phyloP scores from a whole-genome alignment of 2,329 filamentous ascomycete species.

The Fusarium chlamydosporum region DNA sequence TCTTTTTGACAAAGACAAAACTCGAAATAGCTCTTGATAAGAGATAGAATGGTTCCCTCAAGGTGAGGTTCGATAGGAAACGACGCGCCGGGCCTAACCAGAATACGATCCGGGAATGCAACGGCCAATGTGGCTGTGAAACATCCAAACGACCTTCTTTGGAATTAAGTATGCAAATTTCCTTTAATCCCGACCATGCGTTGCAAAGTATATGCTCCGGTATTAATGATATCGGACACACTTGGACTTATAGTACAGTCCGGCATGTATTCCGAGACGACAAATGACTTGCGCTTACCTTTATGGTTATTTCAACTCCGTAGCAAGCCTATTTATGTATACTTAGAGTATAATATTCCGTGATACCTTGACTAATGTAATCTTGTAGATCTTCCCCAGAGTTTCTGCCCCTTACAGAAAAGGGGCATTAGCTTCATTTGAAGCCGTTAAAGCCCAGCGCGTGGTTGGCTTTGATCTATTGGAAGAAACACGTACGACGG shows the following conservation, averaged over 20 bases:
- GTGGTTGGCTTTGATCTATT: slow-evolving; percentile 16
- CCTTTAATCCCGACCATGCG: too few species aligned
- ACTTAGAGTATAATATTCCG: not conserved
- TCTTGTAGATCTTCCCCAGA: slow-evolving; percentile 35
- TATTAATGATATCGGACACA: not conserved
- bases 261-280: not conserved
- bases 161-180: too few species aligned
- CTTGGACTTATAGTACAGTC: not conserved
- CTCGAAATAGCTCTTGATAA: not conserved
- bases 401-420: slow-evolving; percentile 21
- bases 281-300: not conserved
- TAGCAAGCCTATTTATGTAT: not conserved
- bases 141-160: too few species aligned
- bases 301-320: not conserved
- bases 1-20: too few species aligned
- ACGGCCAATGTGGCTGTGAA: too few species aligned
- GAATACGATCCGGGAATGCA: too few species aligned
- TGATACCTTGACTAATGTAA: not conserved
- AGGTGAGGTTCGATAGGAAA: too few species aligned
- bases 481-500: slow-evolving; percentile 13
- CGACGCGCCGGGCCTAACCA: too few species aligned
- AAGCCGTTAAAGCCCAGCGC: slow-evolving; percentile 12
- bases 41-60: not conserved
- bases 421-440: slow-evolving; percentile 23
- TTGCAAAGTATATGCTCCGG: too few species aligned